Evolutionary conservation across 176 grass and related monocot genomes (phyloP).

Genomic region (Carex scoparia): DNA sequence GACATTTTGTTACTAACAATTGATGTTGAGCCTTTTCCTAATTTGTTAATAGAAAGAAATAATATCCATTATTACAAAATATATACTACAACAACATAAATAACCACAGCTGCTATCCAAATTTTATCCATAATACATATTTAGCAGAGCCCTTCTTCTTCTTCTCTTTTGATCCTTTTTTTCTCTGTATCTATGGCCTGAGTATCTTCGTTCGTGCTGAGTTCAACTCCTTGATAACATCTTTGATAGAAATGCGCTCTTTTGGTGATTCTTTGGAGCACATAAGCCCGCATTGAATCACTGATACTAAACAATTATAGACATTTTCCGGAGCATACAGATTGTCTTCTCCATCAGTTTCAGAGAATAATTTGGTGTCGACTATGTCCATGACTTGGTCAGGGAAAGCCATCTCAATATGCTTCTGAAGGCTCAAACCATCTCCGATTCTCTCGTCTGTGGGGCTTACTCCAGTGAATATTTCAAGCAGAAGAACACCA

Average conservation of each 20-base stretch:
- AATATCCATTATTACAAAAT: too few species aligned
- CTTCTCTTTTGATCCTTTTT: too few species aligned
- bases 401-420: conserved; percentile 24
- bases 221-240: conserved; percentile 18
- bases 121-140: not conserved
- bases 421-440: conserved; percentile 26
- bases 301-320: conserved; percentile 14
- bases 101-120: too few species aligned
- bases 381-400: conserved; percentile 19
- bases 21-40: too few species aligned
- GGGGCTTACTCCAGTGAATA: conserved; percentile 2
- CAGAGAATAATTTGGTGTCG: conserved; percentile 15
- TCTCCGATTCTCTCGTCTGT: conserved; percentile 23
- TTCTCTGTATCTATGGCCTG: not conserved
- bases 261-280: conserved; percentile 28
- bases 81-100: too few species aligned
- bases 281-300: conserved; percentile 14
- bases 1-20: too few species aligned
- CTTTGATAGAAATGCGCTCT: conserved; percentile 25
- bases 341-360: not conserved
- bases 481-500: not conserved
- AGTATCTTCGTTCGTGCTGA: conserved; percentile 20
- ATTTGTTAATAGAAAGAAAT: too few species aligned
- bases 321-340: not conserved
- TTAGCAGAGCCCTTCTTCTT: not conserved